Percentiles rank a stretch among this genome's conserved stretches.
These are phyloP conservation scores for Oryza longistaminata DNA, from an alignment of 176 grass and related monocot species.

Conservation along the genomic window DNA sequence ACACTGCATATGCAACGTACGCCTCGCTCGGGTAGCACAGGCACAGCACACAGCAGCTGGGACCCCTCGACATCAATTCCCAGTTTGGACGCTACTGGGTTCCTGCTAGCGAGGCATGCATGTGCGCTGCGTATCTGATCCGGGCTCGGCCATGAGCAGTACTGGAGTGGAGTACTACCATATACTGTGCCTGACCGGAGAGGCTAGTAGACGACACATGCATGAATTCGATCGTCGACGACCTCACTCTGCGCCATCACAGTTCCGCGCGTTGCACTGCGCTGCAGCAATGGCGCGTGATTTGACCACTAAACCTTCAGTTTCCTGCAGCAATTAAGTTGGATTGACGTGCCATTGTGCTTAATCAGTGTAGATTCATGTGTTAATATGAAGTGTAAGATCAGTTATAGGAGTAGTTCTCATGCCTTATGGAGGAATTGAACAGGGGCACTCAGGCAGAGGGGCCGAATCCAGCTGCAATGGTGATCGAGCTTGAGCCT, in stretches of 20 bases:
- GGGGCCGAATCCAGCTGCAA: neutral
- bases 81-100: constrained; percentile 45
- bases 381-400: neutral
- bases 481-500: neutral
- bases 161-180: neutral
- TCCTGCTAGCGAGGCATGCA: constrained; percentile 47
- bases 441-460: neutral
- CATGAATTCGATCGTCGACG: neutral
- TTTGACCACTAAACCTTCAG: neutral
- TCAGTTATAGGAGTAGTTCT: neutral
- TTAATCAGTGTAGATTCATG: neutral
- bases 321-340: neutral
- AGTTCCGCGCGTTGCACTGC: neutral
- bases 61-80: constrained; percentile 38
- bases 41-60: neutral
- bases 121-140: constrained; percentile 30
- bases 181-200: neutral
- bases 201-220: neutral
- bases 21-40: neutral
- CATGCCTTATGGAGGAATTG: neutral
- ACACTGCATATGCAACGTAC: neutral
- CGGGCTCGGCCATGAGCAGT: neutral
- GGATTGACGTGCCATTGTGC: neutral
- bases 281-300: neutral
- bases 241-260: neutral